phyloP scores from a whole-genome alignment of 176 grass and related monocot genomes.

The Carex scoparia region DNA sequence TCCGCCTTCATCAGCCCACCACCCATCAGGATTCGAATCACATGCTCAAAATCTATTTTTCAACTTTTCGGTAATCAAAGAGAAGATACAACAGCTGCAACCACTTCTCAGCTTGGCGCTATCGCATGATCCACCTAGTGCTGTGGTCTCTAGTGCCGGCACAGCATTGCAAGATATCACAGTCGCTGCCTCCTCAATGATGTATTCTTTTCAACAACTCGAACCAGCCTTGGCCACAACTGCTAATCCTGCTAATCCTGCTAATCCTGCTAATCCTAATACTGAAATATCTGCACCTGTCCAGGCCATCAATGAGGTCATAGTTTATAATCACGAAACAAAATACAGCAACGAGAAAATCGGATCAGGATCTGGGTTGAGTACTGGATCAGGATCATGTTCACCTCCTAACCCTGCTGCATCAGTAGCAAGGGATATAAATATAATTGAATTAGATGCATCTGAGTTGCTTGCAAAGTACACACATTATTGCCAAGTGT shows the following conservation, averaged over 20 bases:
- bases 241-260: not conserved
- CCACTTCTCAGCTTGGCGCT: constrained; percentile 46
- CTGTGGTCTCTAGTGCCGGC: constrained; percentile 32
- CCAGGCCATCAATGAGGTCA: not conserved
- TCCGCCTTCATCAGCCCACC: not conserved
- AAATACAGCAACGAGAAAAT: constrained; percentile 14
- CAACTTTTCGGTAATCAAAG: constrained; percentile 51
- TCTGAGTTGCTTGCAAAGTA: constrained; percentile 78
- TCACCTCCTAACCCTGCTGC: not conserved
- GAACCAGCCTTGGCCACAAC: not conserved
- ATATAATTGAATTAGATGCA: constrained; percentile 78
- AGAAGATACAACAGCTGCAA: constrained; percentile 78
- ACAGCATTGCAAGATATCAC: constrained; percentile 66
- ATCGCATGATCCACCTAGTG: constrained; percentile 22
- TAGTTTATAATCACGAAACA: constrained; percentile 15
- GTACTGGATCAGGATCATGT: not conserved
- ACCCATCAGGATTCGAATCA: not conserved
- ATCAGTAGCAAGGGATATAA: constrained; percentile 33
- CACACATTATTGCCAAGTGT: constrained; percentile 89
- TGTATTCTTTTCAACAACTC: constrained; percentile 64
- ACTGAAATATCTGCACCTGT: not conserved
- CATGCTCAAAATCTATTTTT: constrained; percentile 46
- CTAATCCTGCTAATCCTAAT: not conserved
- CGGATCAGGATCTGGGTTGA: not conserved
- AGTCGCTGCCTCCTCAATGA: constrained; percentile 59